Conservation (phyloP, 1,284 basidiomycete species). For the Rhodotorula sp. region DNA sequence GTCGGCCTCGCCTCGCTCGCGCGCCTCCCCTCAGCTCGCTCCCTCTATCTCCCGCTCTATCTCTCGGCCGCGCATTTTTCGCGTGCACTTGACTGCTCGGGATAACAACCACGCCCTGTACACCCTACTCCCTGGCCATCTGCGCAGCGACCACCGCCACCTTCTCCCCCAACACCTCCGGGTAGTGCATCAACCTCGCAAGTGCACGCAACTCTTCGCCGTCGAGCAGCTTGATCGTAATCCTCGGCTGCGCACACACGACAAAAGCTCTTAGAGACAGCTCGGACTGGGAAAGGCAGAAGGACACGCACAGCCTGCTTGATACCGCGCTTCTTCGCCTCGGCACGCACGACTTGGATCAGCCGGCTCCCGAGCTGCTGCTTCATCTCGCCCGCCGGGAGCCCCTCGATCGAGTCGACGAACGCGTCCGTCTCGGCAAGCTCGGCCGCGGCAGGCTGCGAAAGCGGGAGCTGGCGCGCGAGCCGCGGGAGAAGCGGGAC, state of each 20-base stretch:
- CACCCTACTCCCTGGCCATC: neutral
- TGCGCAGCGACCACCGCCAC: neutral
- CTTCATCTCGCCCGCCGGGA: conserved; percentile 66
- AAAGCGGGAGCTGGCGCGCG: conserved; percentile 62
- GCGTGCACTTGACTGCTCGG: neutral
- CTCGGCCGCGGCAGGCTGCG: conserved; percentile 51
- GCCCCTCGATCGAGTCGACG: conserved; percentile 67
- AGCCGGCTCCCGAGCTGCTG: conserved; percentile 77
- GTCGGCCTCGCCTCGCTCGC: neutral
- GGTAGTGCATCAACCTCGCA: conserved; percentile 74
- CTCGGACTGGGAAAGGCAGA: neutral
- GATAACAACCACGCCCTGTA: neutral
- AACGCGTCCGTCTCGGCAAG: conserved; percentile 67
- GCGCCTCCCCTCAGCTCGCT: neutral
- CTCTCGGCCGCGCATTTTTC: neutral
- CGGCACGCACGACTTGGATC: conserved; percentile 73
- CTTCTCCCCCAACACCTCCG: conserved; percentile 70
- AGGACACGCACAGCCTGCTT: conserved; percentile 69
- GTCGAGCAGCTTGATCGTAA: conserved; percentile 78
- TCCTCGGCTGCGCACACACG: conserved; percentile 61
- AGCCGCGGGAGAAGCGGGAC: conserved; percentile 53
- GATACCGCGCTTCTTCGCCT: conserved; percentile 74
- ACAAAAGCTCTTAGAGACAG: neutral
- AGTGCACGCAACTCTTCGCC: conserved; percentile 77
- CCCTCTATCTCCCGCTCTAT: neutral